These are phyloP conservation scores for Mastigamoeba balamuthi DNA, from an alignment of 78 protist genomes.

Conservation along the genomic window DNA sequence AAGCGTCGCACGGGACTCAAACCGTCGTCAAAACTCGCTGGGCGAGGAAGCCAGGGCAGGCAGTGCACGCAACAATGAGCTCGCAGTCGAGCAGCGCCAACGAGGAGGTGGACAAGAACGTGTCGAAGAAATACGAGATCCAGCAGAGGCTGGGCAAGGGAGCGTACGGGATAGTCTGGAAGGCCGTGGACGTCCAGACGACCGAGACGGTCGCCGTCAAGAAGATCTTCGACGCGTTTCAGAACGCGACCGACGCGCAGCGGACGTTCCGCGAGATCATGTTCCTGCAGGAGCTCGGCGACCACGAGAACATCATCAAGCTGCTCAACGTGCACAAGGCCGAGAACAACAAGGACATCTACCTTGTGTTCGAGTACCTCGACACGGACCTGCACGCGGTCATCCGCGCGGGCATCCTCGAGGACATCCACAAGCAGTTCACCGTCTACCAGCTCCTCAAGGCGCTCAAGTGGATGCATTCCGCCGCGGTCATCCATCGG, in stretches of 20 bases:
- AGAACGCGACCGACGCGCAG: conserved; percentile 97
- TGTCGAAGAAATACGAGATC: conserved; percentile 78
- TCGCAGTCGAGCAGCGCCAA: too few relatives aligned
- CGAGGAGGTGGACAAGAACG: conserved; percentile 76
- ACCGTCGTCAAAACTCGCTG: too few relatives aligned
- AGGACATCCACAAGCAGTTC: conserved; percentile 90
- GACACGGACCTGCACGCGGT: conserved; percentile 96
- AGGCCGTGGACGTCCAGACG: conserved; percentile 70
- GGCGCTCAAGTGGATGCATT: conserved; percentile 87
- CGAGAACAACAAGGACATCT: conserved; percentile 93
- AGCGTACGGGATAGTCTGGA: conserved; percentile 97
- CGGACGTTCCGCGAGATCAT: conserved; percentile 95
- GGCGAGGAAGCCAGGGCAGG: too few relatives aligned
- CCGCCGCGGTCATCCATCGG: conserved; percentile 87
- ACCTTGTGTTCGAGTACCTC: conserved; percentile 92
- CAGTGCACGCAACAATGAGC: too few relatives aligned
- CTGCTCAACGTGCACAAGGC: conserved; percentile 83
- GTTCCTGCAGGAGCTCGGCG: conserved; percentile 81
- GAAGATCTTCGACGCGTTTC: conserved; percentile 96
- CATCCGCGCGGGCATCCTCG: conserved; percentile 91
- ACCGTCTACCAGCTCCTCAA: conserved; percentile 91
- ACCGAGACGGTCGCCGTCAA: conserved; percentile 86
- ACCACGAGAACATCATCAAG: conserved; percentile 84
- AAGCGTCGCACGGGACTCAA: too few relatives aligned
- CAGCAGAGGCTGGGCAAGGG: conserved; percentile 82